Base-by-base conservation (phyloP, 2,329 filamentous ascomycete genomes). In the Fusarium transvaalense region DNA sequence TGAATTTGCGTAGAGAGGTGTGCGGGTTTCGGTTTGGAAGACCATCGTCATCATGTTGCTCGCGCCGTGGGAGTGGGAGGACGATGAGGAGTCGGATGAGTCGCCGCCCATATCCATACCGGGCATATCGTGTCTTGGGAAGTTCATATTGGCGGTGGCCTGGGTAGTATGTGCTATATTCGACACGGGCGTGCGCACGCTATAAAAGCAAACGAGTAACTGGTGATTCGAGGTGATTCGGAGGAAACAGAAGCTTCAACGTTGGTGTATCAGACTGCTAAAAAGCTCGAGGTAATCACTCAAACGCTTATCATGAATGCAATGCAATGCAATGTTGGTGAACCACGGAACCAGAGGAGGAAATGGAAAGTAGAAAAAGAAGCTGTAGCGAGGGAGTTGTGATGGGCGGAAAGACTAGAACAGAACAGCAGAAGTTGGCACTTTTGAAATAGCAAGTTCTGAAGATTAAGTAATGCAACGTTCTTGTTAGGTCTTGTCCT, bases 11-110 rank as follows among this genome's bases (percentile, higher is more conserved):
- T 82, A 88, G 62, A 88, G 82, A 1, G 86, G 77, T 6, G 85
- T 87, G 54, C 74, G 72, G 48, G 78, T 80, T 60, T 80, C 74
- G 64, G 79, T 86, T 69, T 89, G 89, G 84, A 96, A 96, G 69
- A 86, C 77, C 74, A 82, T 81, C 76, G 79, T 78, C 83, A 85
- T 86, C 23, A 68, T 61, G 56, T 50, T 61, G n/a, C 52, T 43
- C 51, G 55, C 56, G 29, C 39, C n/a, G 21, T 56, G 62, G 37
- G 73, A 66, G 27, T 64, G 61, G 32, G 65, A 68, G 10, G 34
- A 21, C 9, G 46, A 50, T 15, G 61, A 42, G 47, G 59, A 61
- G 51, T 53, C 38, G 48, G 62, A 64, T 21, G 69, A 64, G 54
- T 47, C 41, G 42, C 43, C 55, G 60, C 56, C 64, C 65, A 50